phyloP scores from a whole-genome alignment of 495 filamentous ascomycete species.

The Neurospora sp. region DNA sequence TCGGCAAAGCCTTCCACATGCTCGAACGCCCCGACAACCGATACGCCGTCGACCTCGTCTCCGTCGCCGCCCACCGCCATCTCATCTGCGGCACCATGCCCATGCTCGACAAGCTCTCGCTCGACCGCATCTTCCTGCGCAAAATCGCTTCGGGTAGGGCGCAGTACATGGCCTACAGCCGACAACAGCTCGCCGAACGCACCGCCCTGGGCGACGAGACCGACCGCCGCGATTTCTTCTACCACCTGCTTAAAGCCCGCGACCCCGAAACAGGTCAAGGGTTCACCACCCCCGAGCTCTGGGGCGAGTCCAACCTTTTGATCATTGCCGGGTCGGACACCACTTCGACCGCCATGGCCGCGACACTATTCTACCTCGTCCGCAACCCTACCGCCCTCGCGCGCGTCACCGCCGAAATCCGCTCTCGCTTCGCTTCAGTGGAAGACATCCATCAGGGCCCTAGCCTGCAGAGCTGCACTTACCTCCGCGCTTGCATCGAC shows the following conservation, averaged over 20 bases:
- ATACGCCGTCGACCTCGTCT: constrained; percentile 46
- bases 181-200: constrained; percentile 43
- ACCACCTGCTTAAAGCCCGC: constrained; percentile 45
- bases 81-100: constrained; percentile 47
- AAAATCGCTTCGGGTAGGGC: constrained; percentile 42
- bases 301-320: constrained; percentile 60
- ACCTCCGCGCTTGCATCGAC: constrained; percentile 55
- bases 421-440: constrained; percentile 34
- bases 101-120: constrained; percentile 42
- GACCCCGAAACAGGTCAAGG: constrained; percentile 56
- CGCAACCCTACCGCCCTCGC: constrained; percentile 43
- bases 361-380: constrained; percentile 56
- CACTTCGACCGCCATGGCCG: constrained; percentile 52
- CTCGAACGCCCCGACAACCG: constrained; percentile 50
- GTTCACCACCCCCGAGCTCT: constrained; percentile 55
- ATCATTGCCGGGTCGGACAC: constrained; percentile 55
- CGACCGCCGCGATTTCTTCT: constrained; percentile 57
- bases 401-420: constrained; percentile 39
- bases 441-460: constrained; percentile 43
- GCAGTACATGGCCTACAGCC: constrained; percentile 48
- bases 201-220: constrained; percentile 45
- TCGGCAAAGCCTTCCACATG: constrained; percentile 65
- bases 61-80: constrained; percentile 45
- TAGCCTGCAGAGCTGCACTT: constrained; percentile 46
- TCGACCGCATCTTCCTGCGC: constrained; percentile 49